Evolutionary conservation across 1,284 basidiomycete genomes (phyloP), one percentile per base, ranked within the genome.

Genomic region (Entoloma clypeatum): DNA sequence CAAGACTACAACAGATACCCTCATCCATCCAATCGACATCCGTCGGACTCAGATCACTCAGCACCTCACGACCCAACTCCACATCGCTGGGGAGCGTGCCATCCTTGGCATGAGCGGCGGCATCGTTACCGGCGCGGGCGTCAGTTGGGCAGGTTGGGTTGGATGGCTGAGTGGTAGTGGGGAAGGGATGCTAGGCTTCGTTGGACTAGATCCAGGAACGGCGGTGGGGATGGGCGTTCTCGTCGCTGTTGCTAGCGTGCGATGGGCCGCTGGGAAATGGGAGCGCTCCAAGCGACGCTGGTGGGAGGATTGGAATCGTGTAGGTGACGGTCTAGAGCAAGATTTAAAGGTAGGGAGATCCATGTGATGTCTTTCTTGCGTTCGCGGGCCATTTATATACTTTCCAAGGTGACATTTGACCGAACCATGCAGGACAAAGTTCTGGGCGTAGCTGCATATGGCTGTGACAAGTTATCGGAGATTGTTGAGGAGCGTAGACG

Each of bases 301-400:
- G 81, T 79, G 79, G 78, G 71, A 71, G 39, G 86, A 91, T 59
- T 89, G 81, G 72, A 57, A 60, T 22, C 68, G 91, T 30, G 73
- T 91, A 3, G 77, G 77, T 3, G 70, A 77, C 37, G 86, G 89
- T 7, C 63, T 90, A 36, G 74, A 77, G 48, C 72, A 84, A 35
- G 90, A 93, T 65, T 60, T 92, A 11, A 68, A 74, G 65, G 87
- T 85, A 53, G n/a, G n/a, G n/a, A n/a, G n/a, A n/a, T n/a, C n/a
- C n/a, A n/a, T n/a, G n/a, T n/a, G n/a, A n/a, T 35, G 72, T 61
- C 5, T 25, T 24, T 10, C 29, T 32, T 29, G 9, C 7, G n/a
- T 37, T 25, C 30, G 19, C 17, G n/a, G 25, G 32, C 36, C 39
- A 11, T 6, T 31, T 31, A 33, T 22, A 50, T 35, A 42, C 27